These are phyloP conservation scores for Pisolithus tinctorius DNA, from an alignment of 768 basidiomycete species.

Conservation along the genomic window DNA sequence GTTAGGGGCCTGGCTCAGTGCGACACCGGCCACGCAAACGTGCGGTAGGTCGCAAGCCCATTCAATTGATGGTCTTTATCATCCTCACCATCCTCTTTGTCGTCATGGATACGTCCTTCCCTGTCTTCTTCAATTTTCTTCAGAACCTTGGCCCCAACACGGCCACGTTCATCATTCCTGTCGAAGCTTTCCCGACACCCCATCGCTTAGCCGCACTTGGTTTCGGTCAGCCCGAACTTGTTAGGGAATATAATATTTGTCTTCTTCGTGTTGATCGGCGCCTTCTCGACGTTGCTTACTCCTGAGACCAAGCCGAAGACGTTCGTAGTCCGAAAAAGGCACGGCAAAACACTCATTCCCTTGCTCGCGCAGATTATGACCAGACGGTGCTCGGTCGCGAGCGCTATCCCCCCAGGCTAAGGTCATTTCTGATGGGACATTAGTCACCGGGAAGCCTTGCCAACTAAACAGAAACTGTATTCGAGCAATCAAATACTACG, in stretches of 20 bases:
- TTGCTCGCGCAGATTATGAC: too few species aligned
- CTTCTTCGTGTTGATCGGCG: conserved; percentile 79
- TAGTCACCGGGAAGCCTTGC: too few species aligned
- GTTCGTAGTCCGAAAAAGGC: too few species aligned
- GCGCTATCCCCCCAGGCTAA: too few species aligned
- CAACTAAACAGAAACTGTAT: too few species aligned
- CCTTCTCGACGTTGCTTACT: conserved; percentile 72
- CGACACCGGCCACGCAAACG: too few species aligned
- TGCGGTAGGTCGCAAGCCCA: conserved; percentile 72
- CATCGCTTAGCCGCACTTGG: conserved; percentile 81
- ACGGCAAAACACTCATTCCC: too few species aligned
- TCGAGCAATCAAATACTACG: too few species aligned
- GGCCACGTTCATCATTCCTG: conserved; percentile 76
- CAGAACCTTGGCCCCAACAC: conserved; percentile 83
- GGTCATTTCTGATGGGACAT: too few species aligned
- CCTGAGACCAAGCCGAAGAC: conserved; percentile 62
- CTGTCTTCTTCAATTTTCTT: conserved; percentile 54
- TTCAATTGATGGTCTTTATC: conserved; percentile 74
- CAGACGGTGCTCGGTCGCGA: too few species aligned
- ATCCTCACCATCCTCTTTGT: conserved; percentile 60
- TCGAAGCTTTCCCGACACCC: conserved; percentile 82
- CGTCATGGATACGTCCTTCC: conserved; percentile 49
- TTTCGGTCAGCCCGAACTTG: conserved; percentile 62
- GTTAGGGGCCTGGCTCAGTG: too few species aligned
- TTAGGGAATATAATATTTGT: conserved; percentile 69